phyloP scores from a whole-genome alignment of 345 rosid genomes.

The Raphanus raphanistrum region DNA sequence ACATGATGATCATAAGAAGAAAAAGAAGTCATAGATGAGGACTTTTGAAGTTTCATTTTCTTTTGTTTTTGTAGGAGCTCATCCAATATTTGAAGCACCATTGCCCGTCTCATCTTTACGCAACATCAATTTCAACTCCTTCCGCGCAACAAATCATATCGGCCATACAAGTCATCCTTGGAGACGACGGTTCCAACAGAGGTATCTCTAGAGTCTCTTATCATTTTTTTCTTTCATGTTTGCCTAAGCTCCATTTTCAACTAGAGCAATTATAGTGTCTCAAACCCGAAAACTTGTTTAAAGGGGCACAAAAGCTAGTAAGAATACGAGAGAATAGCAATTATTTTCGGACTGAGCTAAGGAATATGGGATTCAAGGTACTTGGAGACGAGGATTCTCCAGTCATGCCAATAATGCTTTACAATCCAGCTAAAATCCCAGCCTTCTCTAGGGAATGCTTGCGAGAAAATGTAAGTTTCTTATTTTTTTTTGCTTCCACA shows the following conservation, averaged over 20 bases:
- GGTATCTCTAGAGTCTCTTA: constrained; percentile 42
- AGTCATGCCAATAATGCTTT: constrained; percentile 98
- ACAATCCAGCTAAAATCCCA: constrained; percentile 93
- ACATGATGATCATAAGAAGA: neutral
- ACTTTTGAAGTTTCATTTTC: neutral
- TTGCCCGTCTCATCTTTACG: constrained; percentile 93
- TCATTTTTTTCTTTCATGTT: neutral
- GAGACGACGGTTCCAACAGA: constrained; percentile 95
- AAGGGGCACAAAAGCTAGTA: constrained; percentile 92
- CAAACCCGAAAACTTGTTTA: neutral
- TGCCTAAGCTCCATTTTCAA: neutral
- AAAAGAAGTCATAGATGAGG: constrained; percentile 1
- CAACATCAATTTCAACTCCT: constrained; percentile 93
- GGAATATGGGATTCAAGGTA: constrained; percentile 95
- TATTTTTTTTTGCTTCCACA: neutral
- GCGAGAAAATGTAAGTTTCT: constrained; percentile 56
- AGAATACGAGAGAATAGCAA: constrained; percentile 92
- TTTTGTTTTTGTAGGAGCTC: constrained; percentile 55
- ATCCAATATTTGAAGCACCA: constrained; percentile 67
- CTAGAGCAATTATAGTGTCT: neutral
- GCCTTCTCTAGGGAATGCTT: constrained; percentile 95
- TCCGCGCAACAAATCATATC: constrained; percentile 89
- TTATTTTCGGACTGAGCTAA: constrained; percentile 87
- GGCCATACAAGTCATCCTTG: constrained; percentile 80
- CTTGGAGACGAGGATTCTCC: constrained; percentile 98